These are phyloP conservation scores for Marsdenia floribunda DNA, from an alignment of 257 asterid genomes.

Conservation along the genomic window DNA sequence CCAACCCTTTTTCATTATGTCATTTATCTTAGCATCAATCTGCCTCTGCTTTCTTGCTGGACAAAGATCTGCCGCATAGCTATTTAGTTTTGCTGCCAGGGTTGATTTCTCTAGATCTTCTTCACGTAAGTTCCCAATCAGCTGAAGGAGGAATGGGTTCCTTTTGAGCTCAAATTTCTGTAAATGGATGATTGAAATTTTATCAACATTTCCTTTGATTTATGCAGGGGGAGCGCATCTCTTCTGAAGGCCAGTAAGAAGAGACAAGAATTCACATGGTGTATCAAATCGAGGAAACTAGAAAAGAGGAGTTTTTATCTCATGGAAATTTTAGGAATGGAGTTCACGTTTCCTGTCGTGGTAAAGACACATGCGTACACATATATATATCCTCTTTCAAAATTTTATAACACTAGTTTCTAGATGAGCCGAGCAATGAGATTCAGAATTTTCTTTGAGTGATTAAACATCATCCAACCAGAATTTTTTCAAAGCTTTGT, in stretches of 20 bases:
- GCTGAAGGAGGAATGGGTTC: conserved; percentile 75
- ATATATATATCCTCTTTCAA: not conserved
- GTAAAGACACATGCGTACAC: not conserved
- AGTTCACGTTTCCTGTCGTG: not conserved
- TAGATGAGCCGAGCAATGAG: not conserved
- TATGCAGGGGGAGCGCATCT: too few species aligned
- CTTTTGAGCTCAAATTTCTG: conserved; percentile 96
- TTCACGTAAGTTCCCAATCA: conserved; percentile 82
- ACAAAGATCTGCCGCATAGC: conserved; percentile 94
- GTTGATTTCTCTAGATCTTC: conserved; percentile 83
- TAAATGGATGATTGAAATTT: conserved; percentile 15
- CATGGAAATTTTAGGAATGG: not conserved
- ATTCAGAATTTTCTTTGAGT: not conserved
- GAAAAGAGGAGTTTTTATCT: not conserved
- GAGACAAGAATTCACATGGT: not conserved
- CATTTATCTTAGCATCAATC: conserved; percentile 67
- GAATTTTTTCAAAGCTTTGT: not conserved
- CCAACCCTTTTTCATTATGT: conserved; percentile 82
- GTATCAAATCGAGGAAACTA: not conserved
- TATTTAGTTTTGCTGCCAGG: conserved; percentile 76
- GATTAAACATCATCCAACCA: not conserved
- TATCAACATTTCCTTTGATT: conserved; percentile 3
- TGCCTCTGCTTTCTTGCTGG: conserved; percentile 61
- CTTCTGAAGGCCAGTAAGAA: not conserved
- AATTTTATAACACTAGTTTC: not conserved